A percentile compares a stretch with the other conserved stretches of the same genome.
These are phyloP conservation scores for Calonectria pseudoturangicola DNA, from an alignment of 2,329 filamentous ascomycete genomes.

Conservation along the genomic window DNA sequence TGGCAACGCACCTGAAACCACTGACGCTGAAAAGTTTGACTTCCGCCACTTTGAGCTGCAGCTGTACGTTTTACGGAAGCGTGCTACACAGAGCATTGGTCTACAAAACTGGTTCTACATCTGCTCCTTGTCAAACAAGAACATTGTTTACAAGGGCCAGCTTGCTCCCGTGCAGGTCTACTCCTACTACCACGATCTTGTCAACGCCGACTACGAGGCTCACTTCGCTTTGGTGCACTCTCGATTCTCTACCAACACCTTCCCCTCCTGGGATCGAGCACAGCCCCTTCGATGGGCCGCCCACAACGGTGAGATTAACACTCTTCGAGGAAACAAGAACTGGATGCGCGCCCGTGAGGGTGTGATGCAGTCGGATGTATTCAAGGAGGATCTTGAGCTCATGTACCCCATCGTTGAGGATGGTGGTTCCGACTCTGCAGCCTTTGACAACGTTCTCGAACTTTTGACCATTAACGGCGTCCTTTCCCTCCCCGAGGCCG, in stretches of 20 bases:
- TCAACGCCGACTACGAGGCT: constrained; percentile 97
- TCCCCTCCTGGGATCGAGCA: constrained; percentile 98
- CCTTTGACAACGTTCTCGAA: constrained; percentile 97
- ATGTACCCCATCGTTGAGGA: constrained; percentile 98
- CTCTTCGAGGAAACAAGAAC: constrained; percentile 97
- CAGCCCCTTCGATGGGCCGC: constrained; percentile 97
- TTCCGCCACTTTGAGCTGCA: constrained; percentile 92
- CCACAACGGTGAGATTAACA: constrained; percentile 99
- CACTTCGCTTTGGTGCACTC: constrained; percentile 98
- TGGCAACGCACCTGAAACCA: constrained; percentile 85
- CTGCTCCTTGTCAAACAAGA: constrained; percentile 96
- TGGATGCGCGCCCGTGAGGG: constrained; percentile 99
- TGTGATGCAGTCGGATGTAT: constrained; percentile 93
- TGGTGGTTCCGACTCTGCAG: constrained; percentile 95
- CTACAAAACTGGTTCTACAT: constrained; percentile 99
- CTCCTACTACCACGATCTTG: constrained; percentile 97
- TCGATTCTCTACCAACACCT: constrained; percentile 98
- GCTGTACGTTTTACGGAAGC: constrained; percentile 95
- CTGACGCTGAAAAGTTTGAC: constrained; percentile 88
- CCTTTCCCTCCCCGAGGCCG: constrained; percentile 93
- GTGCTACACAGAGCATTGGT: constrained; percentile 94
- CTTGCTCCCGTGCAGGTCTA: constrained; percentile 96
- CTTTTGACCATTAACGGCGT: constrained; percentile 96
- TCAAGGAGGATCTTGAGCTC: constrained; percentile 91
- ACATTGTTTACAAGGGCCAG: constrained; percentile 99